Percentiles rank a stretch among this genome's conserved stretches.
Evolutionary conservation across 768 basidiomycete species (phyloP).

Genomic region (Lactifluus piperatus): DNA sequence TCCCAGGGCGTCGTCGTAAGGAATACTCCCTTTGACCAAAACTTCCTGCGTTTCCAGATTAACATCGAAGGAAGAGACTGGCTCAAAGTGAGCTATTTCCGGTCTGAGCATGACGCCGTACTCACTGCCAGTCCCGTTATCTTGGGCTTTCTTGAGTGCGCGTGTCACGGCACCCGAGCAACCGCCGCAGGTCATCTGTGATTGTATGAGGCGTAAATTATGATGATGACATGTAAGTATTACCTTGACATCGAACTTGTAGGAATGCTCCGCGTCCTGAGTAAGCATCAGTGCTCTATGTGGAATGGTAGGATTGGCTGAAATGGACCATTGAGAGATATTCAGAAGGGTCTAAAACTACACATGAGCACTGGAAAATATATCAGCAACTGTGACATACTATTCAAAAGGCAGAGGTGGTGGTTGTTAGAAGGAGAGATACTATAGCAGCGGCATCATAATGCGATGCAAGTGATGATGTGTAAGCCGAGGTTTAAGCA

Average conservation of each 20-base stretch:
- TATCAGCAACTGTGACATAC: neutral
- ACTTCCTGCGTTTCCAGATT: slow-evolving; percentile 66
- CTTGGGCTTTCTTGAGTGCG: slow-evolving; percentile 60
- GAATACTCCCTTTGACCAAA: slow-evolving; percentile 47
- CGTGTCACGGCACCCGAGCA: slow-evolving; percentile 79
- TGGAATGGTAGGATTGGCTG: neutral
- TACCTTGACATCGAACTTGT: slow-evolving; percentile 83
- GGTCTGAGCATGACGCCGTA: neutral
- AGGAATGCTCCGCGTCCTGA: slow-evolving; percentile 34
- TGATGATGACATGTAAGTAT: neutral
- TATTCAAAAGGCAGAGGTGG: neutral
- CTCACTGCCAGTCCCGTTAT: neutral
- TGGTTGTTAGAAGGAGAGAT: slow-evolving; percentile 3
- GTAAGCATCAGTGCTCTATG: neutral
- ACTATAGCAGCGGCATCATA: neutral
- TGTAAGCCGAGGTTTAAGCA: too few species aligned
- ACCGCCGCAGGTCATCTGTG: slow-evolving; percentile 80
- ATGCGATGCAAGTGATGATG: too few species aligned
- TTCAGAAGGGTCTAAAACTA: neutral
- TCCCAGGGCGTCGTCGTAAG: slow-evolving; percentile 56
- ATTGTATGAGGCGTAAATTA: neutral
- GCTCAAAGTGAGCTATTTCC: slow-evolving; percentile 21
- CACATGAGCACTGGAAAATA: neutral
- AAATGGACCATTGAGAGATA: slow-evolving; percentile 3
- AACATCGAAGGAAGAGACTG: slow-evolving; percentile 50